Base-by-base conservation (phyloP, 352 stramenopile genomes). In the Phytophthora pini region DNA sequence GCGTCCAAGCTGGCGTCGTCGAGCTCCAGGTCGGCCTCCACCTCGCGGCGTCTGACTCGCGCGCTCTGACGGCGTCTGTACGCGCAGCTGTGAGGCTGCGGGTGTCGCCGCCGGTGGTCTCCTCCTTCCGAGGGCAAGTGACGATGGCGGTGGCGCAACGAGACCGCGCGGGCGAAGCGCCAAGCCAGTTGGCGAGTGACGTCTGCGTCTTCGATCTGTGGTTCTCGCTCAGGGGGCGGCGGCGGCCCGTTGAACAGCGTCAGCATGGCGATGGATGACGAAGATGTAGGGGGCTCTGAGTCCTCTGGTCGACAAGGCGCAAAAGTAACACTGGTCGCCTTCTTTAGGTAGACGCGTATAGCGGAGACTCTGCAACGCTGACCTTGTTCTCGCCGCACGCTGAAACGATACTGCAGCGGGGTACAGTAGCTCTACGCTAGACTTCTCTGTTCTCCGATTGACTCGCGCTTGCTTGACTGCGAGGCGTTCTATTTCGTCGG, bases 121-220 rank as follows among this genome's bases (percentile, higher is more conserved):
- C 22, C n/a, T 12, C 29, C 47, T 13, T 29, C 39, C 11, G 32
- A 13, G 13, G n/a, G 40, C 43, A 11, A 41, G 17, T 53, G 58
- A 17, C 64, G 40, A 34, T 67, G 65, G 29, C 48, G 72, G 15
- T 74, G 71, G 7, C 71, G 76, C 4, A 81, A 41, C 22, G 72
- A 56, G 26, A 86, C 61, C 47, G 70, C 61, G 38, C 59, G 69
- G 6, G 79, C 79, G 17, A 88, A 88, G 45, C 79, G 72, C 36
- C 59, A 40, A 0, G 75, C 52, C 10, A 88, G 52, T 8, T 61
- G 32, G 1, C 39, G 58, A 4, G 43, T 24, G 46, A 46, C 52
- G 52, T 65, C 46, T 13, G 40, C n/a, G 34, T 58, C 39, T 34
- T 46, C 54, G 22, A 32, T 17, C 44, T 38, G 45, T 45, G 34